These are phyloP conservation scores for Polyporus tsugae DNA, from an alignment of 1,284 basidiomycete genomes.

Conservation along the genomic window DNA sequence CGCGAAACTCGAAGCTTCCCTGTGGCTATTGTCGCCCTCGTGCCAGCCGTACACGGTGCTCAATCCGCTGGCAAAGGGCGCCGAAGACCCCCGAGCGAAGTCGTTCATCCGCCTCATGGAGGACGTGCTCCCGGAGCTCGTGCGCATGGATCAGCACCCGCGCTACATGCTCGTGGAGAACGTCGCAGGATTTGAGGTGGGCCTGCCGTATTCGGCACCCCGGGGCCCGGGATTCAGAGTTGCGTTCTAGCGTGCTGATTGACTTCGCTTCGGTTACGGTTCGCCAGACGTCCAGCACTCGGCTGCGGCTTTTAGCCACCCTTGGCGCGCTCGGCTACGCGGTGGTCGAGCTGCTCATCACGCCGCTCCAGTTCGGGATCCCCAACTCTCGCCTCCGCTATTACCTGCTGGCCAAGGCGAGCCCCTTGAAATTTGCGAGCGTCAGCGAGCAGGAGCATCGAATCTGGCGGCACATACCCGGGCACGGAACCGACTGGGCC, in stretches of 20 bases:
- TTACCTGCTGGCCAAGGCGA: constrained; percentile 73
- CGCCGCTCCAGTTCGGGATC: constrained; percentile 78
- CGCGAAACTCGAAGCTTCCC: constrained; percentile 53
- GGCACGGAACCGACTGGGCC: constrained; percentile 49
- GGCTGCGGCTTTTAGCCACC: constrained; percentile 57
- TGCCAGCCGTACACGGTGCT: constrained; percentile 85
- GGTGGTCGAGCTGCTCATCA: constrained; percentile 70
- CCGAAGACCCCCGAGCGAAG: constrained; percentile 73
- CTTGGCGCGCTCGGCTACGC: constrained; percentile 62
- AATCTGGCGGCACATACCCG: constrained; percentile 63
- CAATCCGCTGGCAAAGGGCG: constrained; percentile 74
- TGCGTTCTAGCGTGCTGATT: constrained; percentile 5
- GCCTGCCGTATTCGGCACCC: constrained; percentile 23
- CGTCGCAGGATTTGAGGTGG: constrained; percentile 82
- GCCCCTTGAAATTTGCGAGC: constrained; percentile 44
- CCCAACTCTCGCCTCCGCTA: constrained; percentile 83
- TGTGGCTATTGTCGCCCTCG: constrained; percentile 81
- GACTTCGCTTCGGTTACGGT: constrained; percentile 14
- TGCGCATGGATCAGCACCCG: constrained; percentile 53
- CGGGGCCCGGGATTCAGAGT: background rate
- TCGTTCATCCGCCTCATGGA: constrained; percentile 77
- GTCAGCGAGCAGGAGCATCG: constrained; percentile 23
- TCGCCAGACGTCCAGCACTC: constrained; percentile 67
- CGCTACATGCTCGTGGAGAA: constrained; percentile 75
- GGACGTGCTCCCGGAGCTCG: constrained; percentile 69